Percentiles rank a stretch among this genome's conserved stretches.
Evolutionary conservation across 306 rosid genomes (phyloP).

Genomic region (Malus asiatica): DNA sequence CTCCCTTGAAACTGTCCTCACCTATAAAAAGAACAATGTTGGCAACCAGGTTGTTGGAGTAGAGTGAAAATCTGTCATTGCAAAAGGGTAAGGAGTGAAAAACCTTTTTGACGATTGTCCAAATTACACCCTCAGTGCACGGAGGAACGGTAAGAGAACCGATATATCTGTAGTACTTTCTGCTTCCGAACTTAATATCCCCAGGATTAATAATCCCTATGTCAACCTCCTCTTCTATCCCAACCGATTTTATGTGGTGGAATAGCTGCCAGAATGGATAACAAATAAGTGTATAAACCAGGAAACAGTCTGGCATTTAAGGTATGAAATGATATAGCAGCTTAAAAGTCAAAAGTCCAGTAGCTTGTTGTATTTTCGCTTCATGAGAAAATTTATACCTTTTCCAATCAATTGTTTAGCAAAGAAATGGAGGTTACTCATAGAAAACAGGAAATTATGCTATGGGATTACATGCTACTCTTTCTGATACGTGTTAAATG

Average conservation of each 20-base stretch:
- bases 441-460: too few relatives aligned
- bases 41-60: neutral
- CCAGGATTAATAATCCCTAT: conserved; percentile 49
- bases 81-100: neutral
- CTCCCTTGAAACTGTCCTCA: conserved; percentile 53
- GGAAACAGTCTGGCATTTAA: neutral
- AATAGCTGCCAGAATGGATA: conserved; percentile 29
- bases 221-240: conserved; percentile 36
- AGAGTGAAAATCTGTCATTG: neutral
- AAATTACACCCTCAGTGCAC: conserved; percentile 65
- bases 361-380: neutral
- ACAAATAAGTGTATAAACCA: neutral
- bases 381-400: neutral
- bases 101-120: conserved; percentile 66
- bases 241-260: conserved; percentile 23
- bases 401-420: neutral
- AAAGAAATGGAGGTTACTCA: neutral
- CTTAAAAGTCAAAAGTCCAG: neutral
- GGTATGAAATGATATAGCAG: neutral
- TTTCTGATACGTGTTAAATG: neutral
- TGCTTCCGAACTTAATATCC: conserved; percentile 42
- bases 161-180: conserved; percentile 64
- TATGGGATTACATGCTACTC: neutral
- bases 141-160: conserved; percentile 83
- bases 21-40: conserved; percentile 23